Percentiles rank a stretch among this genome's conserved stretches.
Evolutionary conservation across 495 filamentous ascomycete genomes (phyloP).

Genomic region (Aspergillus bridgeri): DNA sequence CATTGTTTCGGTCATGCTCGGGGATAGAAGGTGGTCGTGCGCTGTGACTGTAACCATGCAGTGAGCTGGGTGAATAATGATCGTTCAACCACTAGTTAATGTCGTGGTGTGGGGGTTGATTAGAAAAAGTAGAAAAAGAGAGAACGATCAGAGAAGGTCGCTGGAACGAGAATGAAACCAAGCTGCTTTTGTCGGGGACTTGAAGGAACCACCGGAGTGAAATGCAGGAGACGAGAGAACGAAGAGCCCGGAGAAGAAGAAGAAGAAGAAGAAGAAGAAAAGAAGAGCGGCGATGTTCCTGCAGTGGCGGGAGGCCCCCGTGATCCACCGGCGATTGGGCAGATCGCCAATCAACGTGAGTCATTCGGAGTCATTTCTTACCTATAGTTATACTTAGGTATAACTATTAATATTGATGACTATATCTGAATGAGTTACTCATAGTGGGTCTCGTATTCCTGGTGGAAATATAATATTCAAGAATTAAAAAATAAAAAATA

Average conservation of each 20-base stretch:
- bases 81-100: not conserved
- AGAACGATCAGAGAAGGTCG: not conserved
- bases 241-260: not conserved
- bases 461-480: not conserved
- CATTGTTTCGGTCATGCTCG: conserved; percentile 19
- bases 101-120: not conserved
- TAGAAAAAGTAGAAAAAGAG: not conserved
- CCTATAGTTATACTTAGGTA: too few relatives aligned
- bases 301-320: not conserved
- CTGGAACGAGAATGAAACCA: not conserved
- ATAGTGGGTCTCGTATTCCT: not conserved
- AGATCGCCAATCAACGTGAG: not conserved
- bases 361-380: not conserved
- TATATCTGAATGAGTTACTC: too few relatives aligned
- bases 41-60: conserved; percentile 16
- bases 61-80: not conserved
- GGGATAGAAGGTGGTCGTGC: not conserved
- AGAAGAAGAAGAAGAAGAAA: not conserved
- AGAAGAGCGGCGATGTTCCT: not conserved
- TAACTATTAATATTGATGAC: too few relatives aligned
- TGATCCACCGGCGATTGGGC: not conserved
- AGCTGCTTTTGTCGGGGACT: not conserved
- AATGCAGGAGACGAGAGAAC: not conserved
- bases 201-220: not conserved
- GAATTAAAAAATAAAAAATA: not conserved